Evolutionary conservation across 331 rosid genomes (phyloP).

Genomic region (Quercus lobata): DNA sequence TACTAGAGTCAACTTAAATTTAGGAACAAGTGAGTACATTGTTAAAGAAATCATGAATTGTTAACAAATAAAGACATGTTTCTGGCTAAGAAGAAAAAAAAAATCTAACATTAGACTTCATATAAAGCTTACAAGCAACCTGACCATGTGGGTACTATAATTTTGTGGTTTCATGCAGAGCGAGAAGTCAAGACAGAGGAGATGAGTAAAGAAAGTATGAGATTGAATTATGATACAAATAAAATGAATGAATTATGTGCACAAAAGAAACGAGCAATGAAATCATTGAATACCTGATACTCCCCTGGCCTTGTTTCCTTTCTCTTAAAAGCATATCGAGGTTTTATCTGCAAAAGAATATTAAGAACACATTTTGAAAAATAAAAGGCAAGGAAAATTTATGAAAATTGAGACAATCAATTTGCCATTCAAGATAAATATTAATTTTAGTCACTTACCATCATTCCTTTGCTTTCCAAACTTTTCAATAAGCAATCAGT

Average conservation of each 20-base stretch:
- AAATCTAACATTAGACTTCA: background rate
- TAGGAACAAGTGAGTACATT: background rate
- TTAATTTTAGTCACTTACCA: slow-evolving; percentile 44
- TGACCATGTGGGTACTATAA: background rate
- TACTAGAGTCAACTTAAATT: background rate
- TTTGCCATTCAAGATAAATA: slow-evolving; percentile 10
- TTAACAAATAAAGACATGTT: background rate
- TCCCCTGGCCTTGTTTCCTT: slow-evolving; percentile 95
- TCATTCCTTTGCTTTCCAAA: slow-evolving; percentile 94
- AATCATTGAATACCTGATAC: slow-evolving; percentile 71
- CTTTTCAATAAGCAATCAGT: slow-evolving; percentile 95
- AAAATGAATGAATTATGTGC: background rate
- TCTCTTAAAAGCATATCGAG: slow-evolving; percentile 90
- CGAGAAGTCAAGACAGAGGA: background rate
- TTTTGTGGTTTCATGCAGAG: background rate
- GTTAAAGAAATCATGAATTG: background rate
- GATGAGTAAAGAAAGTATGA: background rate
- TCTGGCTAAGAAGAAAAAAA: background rate
- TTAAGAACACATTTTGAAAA: background rate
- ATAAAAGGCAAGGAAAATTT: background rate
- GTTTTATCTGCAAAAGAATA: slow-evolving; percentile 64
- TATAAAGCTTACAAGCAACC: background rate
- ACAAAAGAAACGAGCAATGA: slow-evolving; percentile 4
- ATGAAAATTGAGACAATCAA: slow-evolving; percentile 10
- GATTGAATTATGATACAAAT: background rate